Evolutionary conservation across 169 alveolate genomes (phyloP).

Genomic region (Miamiensis avidus): DNA sequence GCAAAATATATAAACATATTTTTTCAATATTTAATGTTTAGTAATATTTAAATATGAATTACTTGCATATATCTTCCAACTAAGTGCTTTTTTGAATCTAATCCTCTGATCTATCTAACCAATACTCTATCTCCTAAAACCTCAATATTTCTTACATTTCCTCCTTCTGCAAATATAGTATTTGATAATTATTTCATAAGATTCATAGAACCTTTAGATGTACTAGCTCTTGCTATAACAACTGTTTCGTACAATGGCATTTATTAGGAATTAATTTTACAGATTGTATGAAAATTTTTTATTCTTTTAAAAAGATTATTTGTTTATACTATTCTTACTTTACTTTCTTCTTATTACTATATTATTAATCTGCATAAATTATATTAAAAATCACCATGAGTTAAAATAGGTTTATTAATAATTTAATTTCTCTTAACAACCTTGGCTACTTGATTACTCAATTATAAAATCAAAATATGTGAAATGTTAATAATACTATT

Average conservation of each 20-base stretch:
- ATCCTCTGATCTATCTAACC: background rate
- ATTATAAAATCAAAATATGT: background rate
- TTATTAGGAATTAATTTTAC: background rate
- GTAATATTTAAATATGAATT: no score
- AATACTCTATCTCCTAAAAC: background rate
- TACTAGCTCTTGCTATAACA: background rate
- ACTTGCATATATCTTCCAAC: background rate
- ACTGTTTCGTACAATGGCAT: background rate
- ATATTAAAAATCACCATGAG: background rate
- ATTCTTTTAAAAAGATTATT: no score
- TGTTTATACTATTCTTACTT: no score
- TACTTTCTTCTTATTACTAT: no score
- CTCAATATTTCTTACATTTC: background rate
- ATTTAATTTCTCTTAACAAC: background rate
- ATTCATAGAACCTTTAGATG: background rate
- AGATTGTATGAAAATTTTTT: no score
- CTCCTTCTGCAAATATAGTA: background rate
- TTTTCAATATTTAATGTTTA: no score
- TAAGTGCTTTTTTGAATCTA: background rate
- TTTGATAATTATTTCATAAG: background rate
- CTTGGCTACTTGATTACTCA: no score
- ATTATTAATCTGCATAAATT: background rate
- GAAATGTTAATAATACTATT: background rate
- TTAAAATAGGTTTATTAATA: no score
- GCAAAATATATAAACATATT: no score